Evolutionary conservation across 2,329 filamentous ascomycete genomes (phyloP), one percentile per base, ranked within the genome.

Genomic region (Grosmannia huntii): DNA sequence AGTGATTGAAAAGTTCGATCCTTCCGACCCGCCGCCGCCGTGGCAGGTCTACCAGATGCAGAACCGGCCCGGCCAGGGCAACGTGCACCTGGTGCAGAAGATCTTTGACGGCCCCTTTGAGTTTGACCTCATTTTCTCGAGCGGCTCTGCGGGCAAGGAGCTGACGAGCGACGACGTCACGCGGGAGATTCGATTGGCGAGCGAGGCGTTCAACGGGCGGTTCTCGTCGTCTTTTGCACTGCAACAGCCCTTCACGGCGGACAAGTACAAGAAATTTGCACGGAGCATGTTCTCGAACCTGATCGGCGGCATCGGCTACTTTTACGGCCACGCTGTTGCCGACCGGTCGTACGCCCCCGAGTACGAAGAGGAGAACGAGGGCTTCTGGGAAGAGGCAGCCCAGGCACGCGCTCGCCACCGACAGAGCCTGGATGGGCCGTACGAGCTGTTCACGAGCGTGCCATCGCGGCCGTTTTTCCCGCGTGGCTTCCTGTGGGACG

Each of bases 401-500:
- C 85, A 87, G 66, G 92, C 91, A 5, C 81, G 90, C 59, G 80
- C 76, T 27, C 82, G 84, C 60, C 84, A 82, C 58, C 73, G 82
- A 62, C 84, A 90, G 63, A 76, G 83, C 60, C 72, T 86, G 0
- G 90, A 95, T 67, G 89, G 89, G 0, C 90, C 92, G 1, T 89
- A 86, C 57, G 89, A 96, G 69, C 81, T 99, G 2, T 97, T 91
- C 69, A 95, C 91, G 7, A 89, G 85, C 65, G 86, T 97, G 59
- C 94, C 94, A 0, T 97, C 92, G 10, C 80, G 94, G 5, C 89
- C 94, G 0, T 99, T 99, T 76, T 99, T 99, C 73, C 94, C 94
- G 1, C 82, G 94, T 61, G 94, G 94, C 0, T 99, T 99, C 70
- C 78, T 97, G 4, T 99, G 94, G 94, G 94, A 99, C 66, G 94